Base-by-base conservation (phyloP, 768 basidiomycete species). In the Trametes cubensis region DNA sequence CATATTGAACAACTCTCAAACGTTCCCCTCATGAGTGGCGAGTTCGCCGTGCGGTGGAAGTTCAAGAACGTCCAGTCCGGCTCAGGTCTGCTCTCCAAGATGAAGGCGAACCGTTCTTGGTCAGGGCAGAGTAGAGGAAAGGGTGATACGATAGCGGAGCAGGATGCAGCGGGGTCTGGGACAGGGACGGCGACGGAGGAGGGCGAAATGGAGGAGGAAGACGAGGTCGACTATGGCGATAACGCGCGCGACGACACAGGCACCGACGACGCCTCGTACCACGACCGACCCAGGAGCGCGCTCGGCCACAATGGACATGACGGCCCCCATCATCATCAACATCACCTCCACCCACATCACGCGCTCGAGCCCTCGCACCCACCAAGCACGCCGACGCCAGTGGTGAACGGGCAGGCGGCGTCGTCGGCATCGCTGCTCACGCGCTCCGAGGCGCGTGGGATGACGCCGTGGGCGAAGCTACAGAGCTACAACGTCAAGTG, bases 31-130 rank as follows among this genome's bases (percentile, higher is more conserved):
- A 83, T 90, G 38, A 76, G 78, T 44, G 90, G 90, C 64, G 82
- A 89, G 69, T 90, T 91, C 69, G 84, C 79, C 20, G 81, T 87
- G 6, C 77, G 80, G 21, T 91, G 90, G 89, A 87, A 84, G 73
- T 83, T 91, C 74, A 88, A 85, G 77, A 80, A 85, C 64, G 80
- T 78, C 34, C 76, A 75, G 40, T 72, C 79, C 3, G 75, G 20
- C 76, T 80, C 69, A 66, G 80, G 83, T 3, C 67, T 85, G 34
- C 68, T 82, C 40, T 65, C 72, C 45, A 79, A 76, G 72, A 77
- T 77, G 67, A 78, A 76, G 65, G 72, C 67, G 61, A 62, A 61
- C 52, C 42, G 66, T 56, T 52, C 61, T 11, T 63, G 61, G 52
- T 60, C 68, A 42, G 55, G 58, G 49, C 60, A 62, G 39, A 60